Base-by-base conservation (phyloP, 495 filamentous ascomycete species). In the Filosporella fistucella region DNA sequence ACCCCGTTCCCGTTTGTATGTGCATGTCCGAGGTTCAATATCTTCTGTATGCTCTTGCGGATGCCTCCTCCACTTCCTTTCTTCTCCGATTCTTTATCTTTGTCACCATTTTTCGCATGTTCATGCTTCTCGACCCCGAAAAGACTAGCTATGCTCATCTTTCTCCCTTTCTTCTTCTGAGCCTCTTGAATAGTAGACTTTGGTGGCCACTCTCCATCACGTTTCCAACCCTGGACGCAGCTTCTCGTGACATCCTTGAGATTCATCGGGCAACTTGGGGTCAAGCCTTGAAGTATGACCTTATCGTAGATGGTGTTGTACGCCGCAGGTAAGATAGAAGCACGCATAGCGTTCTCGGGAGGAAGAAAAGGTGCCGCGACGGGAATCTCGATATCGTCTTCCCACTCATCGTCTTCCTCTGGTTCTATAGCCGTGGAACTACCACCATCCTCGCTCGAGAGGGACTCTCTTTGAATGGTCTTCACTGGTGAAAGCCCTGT, bases 141-240 rank as follows among this genome's bases (percentile, higher is more conserved):
- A 26, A 59, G 33, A 18, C 52, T 34, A 55, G 42, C 55, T 52
- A 30, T 34, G 54, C 68, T 61, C 40, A 67, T 51, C 45, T 65
- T 64, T 16, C 56, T 55, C 1, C 47, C 54, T 49, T 61, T 49
- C 49, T 60, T 48, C n/a, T n/a, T n/a, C 24, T 59, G 56, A 4
- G 70, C 55, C 18, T 68, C 63, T 0, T 65, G 56, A 22, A 63
- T 63, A 3, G 58, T 60, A 0, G 64, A 39, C 55, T 83, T 85
- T 16, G 91, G 88, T 1, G 93, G 93, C 93, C 93, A 98, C 60
- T 95, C 85, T 16, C 89, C 93, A 59, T 94, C 90, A 34, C 85
- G 75, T 63, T 94, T 91, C 93, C 93, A 97, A 25, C 93, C 93
- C 32, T 84, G 76, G 2, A 97, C 90, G 56, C 91, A 83, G 23